Conservation (phyloP, 2,329 filamentous ascomycete genomes). For the Ilyonectria mors-panacis region DNA sequence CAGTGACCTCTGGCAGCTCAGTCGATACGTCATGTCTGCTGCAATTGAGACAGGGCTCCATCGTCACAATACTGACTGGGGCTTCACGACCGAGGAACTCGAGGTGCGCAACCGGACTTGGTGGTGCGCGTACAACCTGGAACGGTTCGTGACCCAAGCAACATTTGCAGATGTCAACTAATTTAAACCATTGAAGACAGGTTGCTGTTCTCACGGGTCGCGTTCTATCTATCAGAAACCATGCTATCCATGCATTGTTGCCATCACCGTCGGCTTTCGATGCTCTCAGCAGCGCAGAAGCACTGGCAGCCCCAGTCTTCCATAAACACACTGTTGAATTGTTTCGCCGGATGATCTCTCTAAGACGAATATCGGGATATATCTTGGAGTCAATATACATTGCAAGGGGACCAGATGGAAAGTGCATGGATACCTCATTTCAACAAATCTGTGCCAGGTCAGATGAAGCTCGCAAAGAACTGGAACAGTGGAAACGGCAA, state of each 20-base stretch:
- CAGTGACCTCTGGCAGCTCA: constrained; percentile 48
- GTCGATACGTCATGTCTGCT: constrained; percentile 46
- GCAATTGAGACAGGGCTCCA: constrained; percentile 45
- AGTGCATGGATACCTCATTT: constrained; percentile 37
- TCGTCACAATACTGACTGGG: constrained; percentile 38
- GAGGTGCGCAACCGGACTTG: constrained; percentile 43
- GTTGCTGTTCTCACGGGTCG: constrained; percentile 44
- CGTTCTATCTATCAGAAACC: constrained; percentile 43
- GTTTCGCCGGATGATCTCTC: constrained; percentile 32
- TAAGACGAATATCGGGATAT: constrained; percentile 41
- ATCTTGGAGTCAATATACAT: constrained; percentile 47
- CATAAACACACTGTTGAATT: constrained; percentile 31
- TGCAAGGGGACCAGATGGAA: constrained; percentile 40
- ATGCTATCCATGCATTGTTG: constrained; percentile 41
- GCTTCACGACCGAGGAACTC: constrained; percentile 39
- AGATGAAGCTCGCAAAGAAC: constrained; percentile 32
- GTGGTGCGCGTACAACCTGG: constrained; percentile 45
- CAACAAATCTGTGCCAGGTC: constrained; percentile 41
- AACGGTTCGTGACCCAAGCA: constrained; percentile 25
- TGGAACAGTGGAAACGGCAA: constrained; percentile 40
- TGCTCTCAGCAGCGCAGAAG: constrained; percentile 28
- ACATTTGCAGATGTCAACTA: not conserved
- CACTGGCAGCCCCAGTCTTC: constrained; percentile 24
- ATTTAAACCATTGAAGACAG: constrained; percentile 12
- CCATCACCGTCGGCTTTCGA: constrained; percentile 33